Evolutionary conservation across 495 filamentous ascomycete species (phyloP).

Genomic region (Lentithecium fluviatile): DNA sequence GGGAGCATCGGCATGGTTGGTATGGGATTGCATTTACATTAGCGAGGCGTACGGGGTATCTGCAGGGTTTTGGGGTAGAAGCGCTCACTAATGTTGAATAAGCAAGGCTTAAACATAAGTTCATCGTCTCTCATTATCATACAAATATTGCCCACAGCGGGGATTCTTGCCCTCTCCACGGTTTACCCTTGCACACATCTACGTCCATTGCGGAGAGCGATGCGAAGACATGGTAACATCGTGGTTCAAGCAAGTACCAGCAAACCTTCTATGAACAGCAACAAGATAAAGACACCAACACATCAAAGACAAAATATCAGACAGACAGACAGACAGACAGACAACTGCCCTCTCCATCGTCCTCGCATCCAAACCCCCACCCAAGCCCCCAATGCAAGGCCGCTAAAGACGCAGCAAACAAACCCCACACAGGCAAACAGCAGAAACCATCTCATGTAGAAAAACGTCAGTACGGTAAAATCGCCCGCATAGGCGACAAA

Average conservation of each 20-base stretch:
- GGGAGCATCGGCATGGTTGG: not conserved
- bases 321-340: not conserved
- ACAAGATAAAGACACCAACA: not conserved
- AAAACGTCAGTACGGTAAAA: not conserved
- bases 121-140: too few species aligned
- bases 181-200: too few species aligned
- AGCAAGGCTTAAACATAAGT: too few species aligned
- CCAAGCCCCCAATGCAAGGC: not conserved
- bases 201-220: too few species aligned
- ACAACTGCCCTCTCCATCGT: not conserved
- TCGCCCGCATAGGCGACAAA: too few species aligned
- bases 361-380: not conserved
- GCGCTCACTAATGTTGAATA: too few species aligned
- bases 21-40: not conserved
- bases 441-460: not conserved
- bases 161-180: too few species aligned
- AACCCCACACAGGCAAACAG: not conserved
- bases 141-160: too few species aligned
- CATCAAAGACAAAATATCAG: not conserved
- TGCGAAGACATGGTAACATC: too few species aligned
- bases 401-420: not conserved
- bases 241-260: too few species aligned
- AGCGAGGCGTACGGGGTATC: not conserved
- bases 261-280: too few species aligned
- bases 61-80: too few species aligned